Base-by-base conservation (phyloP, 306 rosid genomes). In the Vigna reflexopilosa region DNA sequence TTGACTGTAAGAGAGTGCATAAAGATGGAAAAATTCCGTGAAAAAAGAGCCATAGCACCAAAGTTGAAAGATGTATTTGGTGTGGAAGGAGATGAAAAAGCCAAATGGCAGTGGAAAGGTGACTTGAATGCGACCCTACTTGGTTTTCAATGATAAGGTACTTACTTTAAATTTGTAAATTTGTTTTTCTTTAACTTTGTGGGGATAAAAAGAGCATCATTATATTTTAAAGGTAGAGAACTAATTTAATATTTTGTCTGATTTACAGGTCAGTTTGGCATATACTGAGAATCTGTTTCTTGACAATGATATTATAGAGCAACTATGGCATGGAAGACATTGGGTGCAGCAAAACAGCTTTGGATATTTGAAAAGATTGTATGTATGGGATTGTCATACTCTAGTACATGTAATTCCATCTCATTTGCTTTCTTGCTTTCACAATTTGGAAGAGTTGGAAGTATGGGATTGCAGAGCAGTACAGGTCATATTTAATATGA, bases 91-190 rank as follows among this genome's bases (percentile, higher is more conserved):
- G 24, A 52, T 14, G 70, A 32, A 32, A 69, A 66, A 38, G 48
- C 10, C 0, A 55, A 42, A 40, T 26, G 81, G 69, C 15, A 10
- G 3, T 77, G 75, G 81, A 17, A 28, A 42, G 81, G 59, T 55
- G 61, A 67, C 54, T 56, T 77, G 38, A 77, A 77, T 67, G 59
- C 36, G 7, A 68, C 84, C n/a, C 38, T 75, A 56, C 9, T 19
- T 15, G 15, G 11, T 17, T 42, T 80, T 64, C 47, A 9, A 19
- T 0, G 51, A 80, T 5, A 73, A 54, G 83, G 83, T 80, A 55
- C 34, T 11, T 54, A 12, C 3, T 26, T 26, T 26, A 26, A 1
- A 26, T 26, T 2, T 26, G 28, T 26, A 26, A 26, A 26, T 26
- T 26, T 26, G 28, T 26, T 26, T 26, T 26, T 26, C 2, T 26